Percentiles rank a stretch among this genome's conserved stretches.
Conservation (phyloP, 2,329 filamentous ascomycete species). For the Zymoseptoria brevis region DNA sequence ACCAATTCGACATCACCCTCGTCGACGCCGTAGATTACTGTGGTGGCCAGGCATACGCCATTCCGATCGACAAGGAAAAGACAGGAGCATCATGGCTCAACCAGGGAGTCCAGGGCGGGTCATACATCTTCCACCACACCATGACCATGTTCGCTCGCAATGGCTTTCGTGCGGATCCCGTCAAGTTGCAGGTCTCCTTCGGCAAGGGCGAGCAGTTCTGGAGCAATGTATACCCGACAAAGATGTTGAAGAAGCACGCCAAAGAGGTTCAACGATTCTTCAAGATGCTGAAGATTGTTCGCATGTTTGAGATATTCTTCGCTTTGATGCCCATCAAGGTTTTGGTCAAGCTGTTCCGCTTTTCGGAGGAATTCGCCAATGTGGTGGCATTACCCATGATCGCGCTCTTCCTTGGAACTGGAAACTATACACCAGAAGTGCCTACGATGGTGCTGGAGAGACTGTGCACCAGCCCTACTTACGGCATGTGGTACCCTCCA, state of each 20-base stretch:
- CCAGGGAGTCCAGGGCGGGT: slow-evolving; percentile 57
- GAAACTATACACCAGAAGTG: slow-evolving; percentile 66
- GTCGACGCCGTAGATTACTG: slow-evolving; percentile 52
- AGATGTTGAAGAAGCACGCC: slow-evolving; percentile 48
- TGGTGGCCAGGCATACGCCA: slow-evolving; percentile 54
- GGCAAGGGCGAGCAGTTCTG: slow-evolving; percentile 57
- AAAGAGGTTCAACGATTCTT: slow-evolving; percentile 49
- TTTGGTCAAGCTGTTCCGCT: slow-evolving; percentile 60
- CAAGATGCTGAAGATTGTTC: slow-evolving; percentile 48
- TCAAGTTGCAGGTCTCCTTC: slow-evolving; percentile 56
- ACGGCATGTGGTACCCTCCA: slow-evolving; percentile 51
- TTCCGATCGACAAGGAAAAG: slow-evolving; percentile 47
- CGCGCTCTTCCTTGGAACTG: slow-evolving; percentile 65
- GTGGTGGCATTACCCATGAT: slow-evolving; percentile 64
- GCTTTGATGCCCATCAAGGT: slow-evolving; percentile 55
- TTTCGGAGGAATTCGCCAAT: slow-evolving; percentile 62
- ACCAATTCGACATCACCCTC: slow-evolving; percentile 58
- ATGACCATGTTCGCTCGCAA: slow-evolving; percentile 56
- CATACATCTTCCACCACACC: slow-evolving; percentile 60
- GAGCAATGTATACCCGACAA: slow-evolving; percentile 58
- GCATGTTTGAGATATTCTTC: slow-evolving; percentile 53
- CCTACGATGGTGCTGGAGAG: slow-evolving; percentile 57
- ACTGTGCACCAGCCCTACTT: slow-evolving; percentile 46
- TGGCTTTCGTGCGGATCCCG: slow-evolving; percentile 48
- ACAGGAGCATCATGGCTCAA: slow-evolving; percentile 55